phyloP scores from a whole-genome alignment of 1,284 basidiomycete genomes.

The Rhodofomes roseus region DNA sequence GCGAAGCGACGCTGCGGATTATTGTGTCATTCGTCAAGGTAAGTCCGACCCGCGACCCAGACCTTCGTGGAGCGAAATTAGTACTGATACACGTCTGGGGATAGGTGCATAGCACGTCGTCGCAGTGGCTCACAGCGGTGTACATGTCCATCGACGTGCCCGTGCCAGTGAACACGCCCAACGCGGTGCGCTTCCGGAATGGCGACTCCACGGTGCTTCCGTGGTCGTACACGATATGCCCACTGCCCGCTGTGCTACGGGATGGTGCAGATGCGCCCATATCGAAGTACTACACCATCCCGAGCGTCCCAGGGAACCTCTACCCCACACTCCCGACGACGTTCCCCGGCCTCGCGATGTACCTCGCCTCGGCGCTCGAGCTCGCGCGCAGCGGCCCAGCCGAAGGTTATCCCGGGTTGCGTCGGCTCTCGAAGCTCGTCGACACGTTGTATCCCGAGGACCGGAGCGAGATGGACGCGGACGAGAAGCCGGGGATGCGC shows the following conservation, averaged over 20 bases:
- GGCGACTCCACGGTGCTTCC: conserved; percentile 62
- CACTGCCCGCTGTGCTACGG: conserved; percentile 55
- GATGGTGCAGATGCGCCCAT: conserved; percentile 57
- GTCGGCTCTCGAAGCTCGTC: conserved; percentile 65
- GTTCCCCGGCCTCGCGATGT: conserved; percentile 70
- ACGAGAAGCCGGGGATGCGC: conserved; percentile 36
- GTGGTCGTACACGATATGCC: conserved; percentile 62
- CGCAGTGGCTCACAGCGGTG: conserved; percentile 67
- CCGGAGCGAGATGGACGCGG: conserved; percentile 29
- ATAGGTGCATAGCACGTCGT: conserved; percentile 53
- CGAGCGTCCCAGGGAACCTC: conserved; percentile 51
- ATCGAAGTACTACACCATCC: conserved; percentile 69
- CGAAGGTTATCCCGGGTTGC: conserved; percentile 51
- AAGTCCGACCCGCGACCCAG: conserved; percentile 1
- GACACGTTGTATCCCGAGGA: conserved; percentile 57
- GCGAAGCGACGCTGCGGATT: conserved; percentile 58
- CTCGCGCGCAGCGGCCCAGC: conserved; percentile 56
- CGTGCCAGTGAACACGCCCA: conserved; percentile 41
- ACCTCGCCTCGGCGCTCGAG: conserved; percentile 66
- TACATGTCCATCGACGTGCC: conserved; percentile 74
- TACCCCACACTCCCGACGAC: conserved; percentile 67
- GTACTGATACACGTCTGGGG: background rate
- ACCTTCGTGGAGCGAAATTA: background rate
- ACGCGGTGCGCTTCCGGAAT: conserved; percentile 46
- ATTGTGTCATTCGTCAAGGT: conserved; percentile 78